Percentiles rank a stretch among this genome's conserved stretches.
phyloP scores from a whole-genome alignment of 164 flowering plant species.

The Cinnamomum chago region DNA sequence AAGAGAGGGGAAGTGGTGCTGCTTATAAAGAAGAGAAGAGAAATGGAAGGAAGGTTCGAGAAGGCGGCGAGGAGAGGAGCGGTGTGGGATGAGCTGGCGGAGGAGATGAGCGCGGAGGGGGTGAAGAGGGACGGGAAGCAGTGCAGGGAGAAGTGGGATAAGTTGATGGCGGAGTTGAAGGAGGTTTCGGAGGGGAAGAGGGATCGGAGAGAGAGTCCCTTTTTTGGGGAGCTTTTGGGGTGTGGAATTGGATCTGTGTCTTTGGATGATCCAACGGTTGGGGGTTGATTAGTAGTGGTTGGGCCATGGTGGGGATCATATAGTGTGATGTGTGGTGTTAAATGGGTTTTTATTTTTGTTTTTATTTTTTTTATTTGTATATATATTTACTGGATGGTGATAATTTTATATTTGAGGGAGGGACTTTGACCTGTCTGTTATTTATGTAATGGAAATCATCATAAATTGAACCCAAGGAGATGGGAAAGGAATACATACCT shows the following conservation, averaged over 20 bases:
- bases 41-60: conserved; percentile 8
- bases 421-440: no score
- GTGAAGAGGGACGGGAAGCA: conserved; percentile 15
- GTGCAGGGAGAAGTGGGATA: conserved; percentile 14
- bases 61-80: conserved; percentile 2
- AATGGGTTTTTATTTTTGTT: no score
- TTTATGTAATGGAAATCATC: no score
- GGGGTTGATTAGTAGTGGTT: background rate
- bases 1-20: conserved; percentile 3
- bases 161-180: conserved; percentile 11
- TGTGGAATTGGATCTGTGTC: background rate
- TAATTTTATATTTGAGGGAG: no score
- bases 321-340: no score
- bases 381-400: no score
- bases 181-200: conserved; percentile 10
- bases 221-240: background rate
- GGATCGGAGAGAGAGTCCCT: background rate
- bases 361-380: no score
- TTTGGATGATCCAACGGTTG: conserved; percentile 1
- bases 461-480: no score
- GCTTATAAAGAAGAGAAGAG: conserved; percentile 9
- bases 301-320: no score
- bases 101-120: conserved; percentile 3
- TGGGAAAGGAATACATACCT: no score
- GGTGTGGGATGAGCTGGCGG: conserved; percentile 10